phyloP scores from a whole-genome alignment of 352 stramenopile genomes.

The Albugo laibachii region DNA sequence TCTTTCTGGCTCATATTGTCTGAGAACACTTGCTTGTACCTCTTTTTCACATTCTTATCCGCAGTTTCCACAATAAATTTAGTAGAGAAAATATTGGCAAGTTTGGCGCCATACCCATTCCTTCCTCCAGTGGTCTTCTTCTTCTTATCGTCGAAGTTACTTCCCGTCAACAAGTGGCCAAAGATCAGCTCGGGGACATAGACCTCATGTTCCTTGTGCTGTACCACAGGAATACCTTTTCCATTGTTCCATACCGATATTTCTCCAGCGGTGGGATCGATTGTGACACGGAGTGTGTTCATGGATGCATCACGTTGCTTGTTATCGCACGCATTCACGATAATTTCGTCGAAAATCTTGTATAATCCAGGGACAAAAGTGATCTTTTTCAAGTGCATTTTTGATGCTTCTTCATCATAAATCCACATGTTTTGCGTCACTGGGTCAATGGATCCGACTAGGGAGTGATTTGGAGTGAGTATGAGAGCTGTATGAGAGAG shows the following conservation, averaged over 20 bases:
- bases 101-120: conserved; percentile 97
- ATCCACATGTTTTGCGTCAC: conserved; percentile 86
- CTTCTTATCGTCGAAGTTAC: conserved; percentile 96
- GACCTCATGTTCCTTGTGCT: conserved; percentile 94
- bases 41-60: conserved; percentile 81
- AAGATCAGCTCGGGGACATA: conserved; percentile 97
- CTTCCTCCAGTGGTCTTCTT: conserved; percentile 89
- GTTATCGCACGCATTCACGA: conserved; percentile 99
- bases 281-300: conserved; percentile 87
- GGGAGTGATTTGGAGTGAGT: conserved; percentile 1
- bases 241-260: conserved; percentile 98
- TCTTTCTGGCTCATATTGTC: conserved; percentile 90
- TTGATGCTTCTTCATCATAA: conserved; percentile 75
- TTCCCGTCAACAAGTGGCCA: conserved; percentile 93
- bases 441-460: conserved; percentile 89
- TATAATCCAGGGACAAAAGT: conserved; percentile 90
- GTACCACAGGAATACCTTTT: conserved; percentile 91
- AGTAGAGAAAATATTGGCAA: conserved; percentile 99
- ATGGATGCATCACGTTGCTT: conserved; percentile 97
- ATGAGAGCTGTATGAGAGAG: not conserved
- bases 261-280: conserved; percentile 78
- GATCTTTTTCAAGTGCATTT: conserved; percentile 86
- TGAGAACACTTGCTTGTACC: conserved; percentile 84
- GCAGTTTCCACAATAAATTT: conserved; percentile 97
- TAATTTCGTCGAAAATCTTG: conserved; percentile 99